Base-by-base conservation (phyloP, 225 moss, liverwort and hornwort genomes). In the Pleurozium schreberi region DNA sequence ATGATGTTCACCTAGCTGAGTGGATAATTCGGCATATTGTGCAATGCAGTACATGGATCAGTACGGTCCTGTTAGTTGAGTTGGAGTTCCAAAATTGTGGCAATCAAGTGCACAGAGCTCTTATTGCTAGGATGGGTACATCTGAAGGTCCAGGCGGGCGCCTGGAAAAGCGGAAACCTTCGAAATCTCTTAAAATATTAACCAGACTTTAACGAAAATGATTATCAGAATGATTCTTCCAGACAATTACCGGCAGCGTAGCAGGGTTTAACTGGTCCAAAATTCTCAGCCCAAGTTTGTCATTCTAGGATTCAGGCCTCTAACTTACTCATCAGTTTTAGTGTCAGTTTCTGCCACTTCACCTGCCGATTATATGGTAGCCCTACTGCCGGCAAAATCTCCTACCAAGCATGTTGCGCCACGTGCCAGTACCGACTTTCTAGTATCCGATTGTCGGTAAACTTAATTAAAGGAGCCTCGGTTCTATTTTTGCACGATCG, bases 391-490 rank as follows among this genome's bases (percentile, higher is more conserved):
- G 58, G 84, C 59, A 40, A 28, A 38, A 34, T n/a, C n/a, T 53
- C 62, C 55, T 21, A 77, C n/a, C 77, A 67, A 55, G 8, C 25
- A 27, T 26, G 45, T 25, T 69, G 77, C 26, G 64, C 86, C 89
- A 89, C 83, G 70, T 86, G 82, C 63, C 77, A 57, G 28, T 81
- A 78, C 86, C 89, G 83, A 88, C 91, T 43, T 82, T 75, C 88
- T 12, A 65, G 33, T 45, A 45, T 59, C 33, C n/a, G 31, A 43
- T 10, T 76, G 91, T 86, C 91, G 88, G 91, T 86, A 64, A 63
- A 38, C 17, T 52, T 16, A n/a, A 3, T 36, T 27, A 27, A 77
- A n/a, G 21, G 28, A 4, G 14, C 28, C 36, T 73, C 27, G 65
- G 5, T 49, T 80, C 84, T 88, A 80, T 5, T 85, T 80, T 50